Evolutionary conservation across 1,139 yeast species (phyloP).

Genomic region (Pichia sp.): DNA sequence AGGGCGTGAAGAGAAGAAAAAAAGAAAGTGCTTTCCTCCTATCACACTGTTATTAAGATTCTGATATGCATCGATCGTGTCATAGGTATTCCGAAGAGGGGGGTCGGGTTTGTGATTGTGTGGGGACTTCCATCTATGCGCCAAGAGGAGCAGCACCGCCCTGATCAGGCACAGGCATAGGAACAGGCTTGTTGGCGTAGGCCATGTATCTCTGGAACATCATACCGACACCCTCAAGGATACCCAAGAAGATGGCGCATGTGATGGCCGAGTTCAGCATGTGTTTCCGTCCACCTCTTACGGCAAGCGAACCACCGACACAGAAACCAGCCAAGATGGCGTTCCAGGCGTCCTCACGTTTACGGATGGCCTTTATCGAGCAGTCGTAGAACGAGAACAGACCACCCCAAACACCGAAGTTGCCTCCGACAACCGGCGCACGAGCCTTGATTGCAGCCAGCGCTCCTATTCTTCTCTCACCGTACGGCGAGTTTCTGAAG

Average conservation of each 20-base stretch:
- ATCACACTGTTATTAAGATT: neutral
- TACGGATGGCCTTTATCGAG: constrained; percentile 89
- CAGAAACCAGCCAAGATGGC: constrained; percentile 97
- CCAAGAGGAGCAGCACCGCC: constrained; percentile 38
- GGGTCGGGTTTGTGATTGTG: neutral
- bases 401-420: constrained; percentile 99
- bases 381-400: constrained; percentile 93
- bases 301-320: constrained; percentile 96
- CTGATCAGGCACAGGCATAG: constrained; percentile 64
- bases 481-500: constrained; percentile 94
- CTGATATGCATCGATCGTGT: neutral
- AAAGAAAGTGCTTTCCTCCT: neutral
- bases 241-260: constrained; percentile 95
- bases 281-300: constrained; percentile 98
- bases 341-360: constrained; percentile 98
- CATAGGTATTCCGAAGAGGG: neutral
- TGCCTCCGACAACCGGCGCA: constrained; percentile 98
- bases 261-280: constrained; percentile 95
- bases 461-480: constrained; percentile 91
- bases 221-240: constrained; percentile 97
- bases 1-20: neutral
- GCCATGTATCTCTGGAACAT: constrained; percentile 92
- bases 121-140: constrained; percentile 33
- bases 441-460: constrained; percentile 87
- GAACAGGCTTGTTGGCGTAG: constrained; percentile 75